Percentiles rank a stretch among this genome's conserved stretches.
phyloP scores from a whole-genome alignment of 2,329 filamentous ascomycete genomes.

The Aureobasidium musti region DNA sequence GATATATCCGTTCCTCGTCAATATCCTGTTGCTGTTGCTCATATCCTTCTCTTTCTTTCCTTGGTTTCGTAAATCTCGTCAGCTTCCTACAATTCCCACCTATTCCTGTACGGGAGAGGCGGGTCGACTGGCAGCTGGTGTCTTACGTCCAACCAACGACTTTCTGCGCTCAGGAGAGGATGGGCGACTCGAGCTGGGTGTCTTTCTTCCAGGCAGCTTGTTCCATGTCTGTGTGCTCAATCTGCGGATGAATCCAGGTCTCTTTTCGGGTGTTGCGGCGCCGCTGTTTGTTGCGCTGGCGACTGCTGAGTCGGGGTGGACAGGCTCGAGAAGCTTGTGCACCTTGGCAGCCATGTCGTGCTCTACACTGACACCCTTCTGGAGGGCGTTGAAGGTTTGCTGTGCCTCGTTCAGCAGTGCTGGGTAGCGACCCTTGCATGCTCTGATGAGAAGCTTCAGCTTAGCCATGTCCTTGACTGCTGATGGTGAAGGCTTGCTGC shows the following conservation, averaged over 20 bases:
- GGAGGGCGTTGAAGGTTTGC: conserved; percentile 19
- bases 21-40: not conserved
- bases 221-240: conserved; percentile 26
- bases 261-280: conserved; percentile 23
- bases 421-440: conserved; percentile 27
- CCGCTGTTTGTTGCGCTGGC: conserved; percentile 18
- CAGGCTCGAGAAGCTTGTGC: conserved; percentile 18
- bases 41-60: conserved; percentile 14
- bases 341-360: conserved; percentile 22
- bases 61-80: not conserved
- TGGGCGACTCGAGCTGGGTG: conserved; percentile 22
- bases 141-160: conserved; percentile 14
- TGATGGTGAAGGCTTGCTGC: conserved; percentile 6
- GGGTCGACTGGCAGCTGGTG: conserved; percentile 26
- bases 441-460: conserved; percentile 28
- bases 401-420: conserved; percentile 13
- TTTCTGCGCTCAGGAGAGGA: conserved; percentile 1
- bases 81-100: not conserved
- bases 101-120: conserved; percentile 13
- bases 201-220: conserved; percentile 23
- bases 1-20: conserved; percentile 18
- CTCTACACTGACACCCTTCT: conserved; percentile 12
- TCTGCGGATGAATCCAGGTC: conserved; percentile 27
- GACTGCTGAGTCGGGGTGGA: conserved; percentile 17
- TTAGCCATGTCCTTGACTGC: conserved; percentile 27